Evolutionary conservation across 768 basidiomycete species (phyloP).

Genomic region (Pulveroboletus ravenelii): DNA sequence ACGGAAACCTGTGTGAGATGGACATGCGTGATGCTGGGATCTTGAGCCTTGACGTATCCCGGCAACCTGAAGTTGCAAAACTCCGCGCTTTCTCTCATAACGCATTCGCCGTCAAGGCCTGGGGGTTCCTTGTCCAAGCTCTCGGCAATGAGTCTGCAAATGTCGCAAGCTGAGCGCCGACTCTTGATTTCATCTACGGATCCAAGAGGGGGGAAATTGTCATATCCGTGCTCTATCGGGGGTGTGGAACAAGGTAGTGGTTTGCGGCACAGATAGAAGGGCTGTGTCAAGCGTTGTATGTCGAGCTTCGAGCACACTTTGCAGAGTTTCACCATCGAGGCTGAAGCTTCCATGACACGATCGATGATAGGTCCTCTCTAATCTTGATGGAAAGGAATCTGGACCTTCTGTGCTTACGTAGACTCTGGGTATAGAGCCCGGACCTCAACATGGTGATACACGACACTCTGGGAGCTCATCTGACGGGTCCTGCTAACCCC

Average conservation of each 20-base stretch:
- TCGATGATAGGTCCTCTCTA: not conserved
- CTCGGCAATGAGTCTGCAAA: conserved; percentile 14
- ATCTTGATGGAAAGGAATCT: too few species aligned
- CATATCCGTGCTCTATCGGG: not conserved
- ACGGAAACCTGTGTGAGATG: conserved; percentile 11
- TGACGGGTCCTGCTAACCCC: not conserved
- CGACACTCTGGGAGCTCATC: too few species aligned
- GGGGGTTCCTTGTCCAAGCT: conserved; percentile 8
- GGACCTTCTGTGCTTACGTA: too few species aligned
- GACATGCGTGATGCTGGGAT: conserved; percentile 9
- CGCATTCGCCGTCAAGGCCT: conserved; percentile 5
- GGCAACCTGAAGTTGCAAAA: conserved; percentile 11
- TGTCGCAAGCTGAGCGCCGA: conserved; percentile 7
- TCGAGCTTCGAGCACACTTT: conserved; percentile 4
- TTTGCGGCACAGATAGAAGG: conserved; percentile 3
- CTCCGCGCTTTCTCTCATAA: not conserved
- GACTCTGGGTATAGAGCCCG: too few species aligned
- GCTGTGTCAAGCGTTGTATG: not conserved
- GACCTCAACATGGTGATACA: too few species aligned
- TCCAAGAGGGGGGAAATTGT: conserved; percentile 1
- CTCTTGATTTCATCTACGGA: conserved; percentile 11
- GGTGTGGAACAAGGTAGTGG: not conserved
- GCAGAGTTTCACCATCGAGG: not conserved
- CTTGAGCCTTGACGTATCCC: not conserved
- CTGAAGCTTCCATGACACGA: not conserved